phyloP scores from a whole-genome alignment of 1,284 basidiomycete genomes.

The Grifola frondosa region DNA sequence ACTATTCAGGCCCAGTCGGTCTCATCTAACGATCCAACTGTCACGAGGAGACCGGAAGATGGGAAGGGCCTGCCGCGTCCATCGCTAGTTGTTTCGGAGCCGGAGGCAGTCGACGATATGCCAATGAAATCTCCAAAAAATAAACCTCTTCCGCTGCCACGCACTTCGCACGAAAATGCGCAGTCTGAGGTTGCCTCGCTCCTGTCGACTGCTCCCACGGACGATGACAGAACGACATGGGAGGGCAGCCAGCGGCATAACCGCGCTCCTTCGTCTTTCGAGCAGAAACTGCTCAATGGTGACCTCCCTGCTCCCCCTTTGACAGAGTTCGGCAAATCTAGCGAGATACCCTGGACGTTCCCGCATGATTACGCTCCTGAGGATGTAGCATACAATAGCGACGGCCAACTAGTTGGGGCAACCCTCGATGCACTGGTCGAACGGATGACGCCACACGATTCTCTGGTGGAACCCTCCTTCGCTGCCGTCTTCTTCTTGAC shows the following conservation, averaged over 20 bases:
- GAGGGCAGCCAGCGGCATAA: conserved; percentile 43
- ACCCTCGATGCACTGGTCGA: conserved; percentile 88
- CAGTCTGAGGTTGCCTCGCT: conserved; percentile 37
- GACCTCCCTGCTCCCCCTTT: conserved; percentile 49
- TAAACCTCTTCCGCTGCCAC: no score
- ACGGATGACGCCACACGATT: conserved; percentile 95
- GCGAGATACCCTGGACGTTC: conserved; percentile 54
- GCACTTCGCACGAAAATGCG: background rate
- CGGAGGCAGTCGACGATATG: no score
- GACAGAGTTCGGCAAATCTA: conserved; percentile 30
- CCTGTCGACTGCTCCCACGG: conserved; percentile 46
- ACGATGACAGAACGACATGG: conserved; percentile 56
- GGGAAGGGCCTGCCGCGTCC: background rate
- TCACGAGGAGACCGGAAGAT: background rate
- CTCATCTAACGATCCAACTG: conserved; percentile 20
- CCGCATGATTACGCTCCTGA: conserved; percentile 73
- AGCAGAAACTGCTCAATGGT: conserved; percentile 56
- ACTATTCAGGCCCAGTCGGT: conserved; percentile 49
- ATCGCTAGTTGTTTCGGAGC: no score
- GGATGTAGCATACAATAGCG: conserved; percentile 88
- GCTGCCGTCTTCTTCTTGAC: conserved; percentile 91
- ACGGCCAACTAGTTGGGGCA: conserved; percentile 89
- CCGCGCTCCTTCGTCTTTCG: conserved; percentile 33
- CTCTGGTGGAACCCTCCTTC: conserved; percentile 83
- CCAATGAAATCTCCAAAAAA: no score